Evolutionary conservation across 495 filamentous ascomycete species (phyloP).

Genomic region (Oleoguttula mirabilis): DNA sequence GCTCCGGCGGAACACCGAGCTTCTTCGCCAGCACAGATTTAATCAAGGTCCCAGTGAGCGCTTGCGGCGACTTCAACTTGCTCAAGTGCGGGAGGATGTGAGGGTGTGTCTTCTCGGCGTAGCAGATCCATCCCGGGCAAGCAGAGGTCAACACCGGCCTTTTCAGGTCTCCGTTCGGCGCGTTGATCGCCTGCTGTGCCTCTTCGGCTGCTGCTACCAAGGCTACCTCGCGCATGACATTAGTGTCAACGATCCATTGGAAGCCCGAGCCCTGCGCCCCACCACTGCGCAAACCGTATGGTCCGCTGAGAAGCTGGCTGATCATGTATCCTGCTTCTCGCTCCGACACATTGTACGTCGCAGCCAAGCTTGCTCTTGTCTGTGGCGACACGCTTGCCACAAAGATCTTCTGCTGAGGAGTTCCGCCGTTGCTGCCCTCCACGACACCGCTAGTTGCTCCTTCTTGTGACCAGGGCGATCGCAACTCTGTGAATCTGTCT

Average conservation of each 20-base stretch:
- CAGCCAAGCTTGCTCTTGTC: constrained; percentile 73
- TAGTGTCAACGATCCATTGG: constrained; percentile 79
- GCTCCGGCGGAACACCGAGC: constrained; percentile 58
- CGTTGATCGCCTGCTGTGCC: constrained; percentile 26
- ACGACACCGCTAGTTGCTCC: constrained; percentile 1
- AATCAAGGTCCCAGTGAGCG: constrained; percentile 73
- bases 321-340: constrained; percentile 69
- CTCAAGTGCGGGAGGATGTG: constrained; percentile 86
- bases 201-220: constrained; percentile 75
- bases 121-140: constrained; percentile 97
- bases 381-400: constrained; percentile 89
- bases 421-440: constrained; percentile 1
- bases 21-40: constrained; percentile 68
- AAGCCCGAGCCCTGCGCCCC: constrained; percentile 66
- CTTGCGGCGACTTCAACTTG: constrained; percentile 84
- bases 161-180: constrained; percentile 33
- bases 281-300: constrained; percentile 51
- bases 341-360: constrained; percentile 61
- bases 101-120: constrained; percentile 94
- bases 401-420: constrained; percentile 48
- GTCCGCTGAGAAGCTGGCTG: constrained; percentile 61
- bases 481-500: constrained; percentile 48
- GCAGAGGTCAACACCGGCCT: constrained; percentile 77
- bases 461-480: constrained; percentile 15
- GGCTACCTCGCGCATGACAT: constrained; percentile 61